Evolutionary conservation across 1,284 basidiomycete genomes (phyloP), one percentile per base, ranked within the genome.

Genomic region (Cronartium quercuum): DNA sequence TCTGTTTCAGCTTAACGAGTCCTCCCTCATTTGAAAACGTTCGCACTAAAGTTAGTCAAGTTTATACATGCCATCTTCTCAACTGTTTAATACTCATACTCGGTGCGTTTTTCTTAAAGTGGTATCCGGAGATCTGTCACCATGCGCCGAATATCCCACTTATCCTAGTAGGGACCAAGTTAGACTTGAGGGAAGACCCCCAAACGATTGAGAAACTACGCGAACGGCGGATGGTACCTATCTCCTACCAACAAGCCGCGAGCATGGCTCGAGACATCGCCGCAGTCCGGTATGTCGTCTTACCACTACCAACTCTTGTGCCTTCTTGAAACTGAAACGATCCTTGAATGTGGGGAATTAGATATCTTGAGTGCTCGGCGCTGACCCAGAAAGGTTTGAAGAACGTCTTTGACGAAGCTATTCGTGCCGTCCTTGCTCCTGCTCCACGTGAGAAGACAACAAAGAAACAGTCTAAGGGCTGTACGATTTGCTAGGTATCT

Each of bases 1-100:
- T 98, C 83, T 98, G 96, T 83, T 69, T 76, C 55, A 68, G 66
- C 55, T 61, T 69, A 21, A 76, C 74, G 6, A 68, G 55, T 58
- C 74, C 96, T 40, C 92, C 96, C 34, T 92, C 90, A 83, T 98
- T 94, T 82, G 96, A 98, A 85, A 99, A 98, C 86, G 93, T 98
- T 76, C 88, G 91, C 84, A 96, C 93, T 79, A 98, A 98, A 87
- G 92, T 91, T 80, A 40, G 78, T 70, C 42, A 21, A n/a, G 34
- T 7, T 55, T 65, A 47, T 21, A 41, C 21, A 51, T 71, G 77
- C 66, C 29, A 15, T 47, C 34, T 6, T 58, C 13, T 57, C 13
- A 3, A 6, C 40, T 41, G 1, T 38, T 1, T 57, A 34, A 29
- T 40, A 57, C 9, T 18, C n/a, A 34, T n/a, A 6, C 18, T 57